Conservation (phyloP, 2,329 filamentous ascomycete genomes). For the Zarea fungicola region DNA sequence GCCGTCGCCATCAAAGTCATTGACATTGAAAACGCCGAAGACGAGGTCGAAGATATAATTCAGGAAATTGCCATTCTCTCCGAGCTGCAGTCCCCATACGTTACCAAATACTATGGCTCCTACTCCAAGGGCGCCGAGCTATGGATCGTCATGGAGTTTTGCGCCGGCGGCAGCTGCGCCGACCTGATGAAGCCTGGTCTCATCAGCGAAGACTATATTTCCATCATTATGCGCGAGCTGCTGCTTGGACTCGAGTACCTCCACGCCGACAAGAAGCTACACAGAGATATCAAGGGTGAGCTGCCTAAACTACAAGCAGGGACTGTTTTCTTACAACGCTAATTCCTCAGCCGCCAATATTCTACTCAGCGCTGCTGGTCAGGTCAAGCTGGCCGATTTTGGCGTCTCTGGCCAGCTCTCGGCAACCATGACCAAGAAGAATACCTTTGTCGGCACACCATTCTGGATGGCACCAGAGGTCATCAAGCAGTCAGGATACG, state of each 20-base stretch:
- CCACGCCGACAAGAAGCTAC: constrained; percentile 91
- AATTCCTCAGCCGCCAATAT: constrained; percentile 98
- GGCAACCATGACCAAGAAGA: constrained; percentile 99
- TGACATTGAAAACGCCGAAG: constrained; percentile 97
- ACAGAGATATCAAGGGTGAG: constrained; percentile 89
- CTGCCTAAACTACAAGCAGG: not conserved
- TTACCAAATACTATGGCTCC: constrained; percentile 96
- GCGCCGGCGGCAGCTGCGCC: constrained; percentile 91
- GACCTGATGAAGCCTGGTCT: constrained; percentile 91
- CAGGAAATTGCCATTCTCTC: constrained; percentile 97
- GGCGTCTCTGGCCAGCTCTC: constrained; percentile 94
- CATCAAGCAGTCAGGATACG: constrained; percentile 96
- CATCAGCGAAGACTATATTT: constrained; percentile 93
- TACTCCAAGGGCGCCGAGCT: constrained; percentile 93
- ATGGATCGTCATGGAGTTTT: constrained; percentile 99
- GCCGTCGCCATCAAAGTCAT: constrained; percentile 98
- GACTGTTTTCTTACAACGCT: constrained; percentile 8
- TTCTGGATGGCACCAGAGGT: constrained; percentile 99
- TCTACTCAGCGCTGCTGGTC: constrained; percentile 79
- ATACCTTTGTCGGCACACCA: constrained; percentile 95
- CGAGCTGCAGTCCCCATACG: constrained; percentile 90
- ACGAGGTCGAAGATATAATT: constrained; percentile 99
- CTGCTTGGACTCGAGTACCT: constrained; percentile 88
- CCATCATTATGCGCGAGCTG: constrained; percentile 87
- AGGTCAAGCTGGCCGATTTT: constrained; percentile 96